Evolutionary conservation across 225 moss, liverwort and hornwort genomes (phyloP), one percentile per base, ranked within the genome.

Genomic region (Thuidium tamariscinum): DNA sequence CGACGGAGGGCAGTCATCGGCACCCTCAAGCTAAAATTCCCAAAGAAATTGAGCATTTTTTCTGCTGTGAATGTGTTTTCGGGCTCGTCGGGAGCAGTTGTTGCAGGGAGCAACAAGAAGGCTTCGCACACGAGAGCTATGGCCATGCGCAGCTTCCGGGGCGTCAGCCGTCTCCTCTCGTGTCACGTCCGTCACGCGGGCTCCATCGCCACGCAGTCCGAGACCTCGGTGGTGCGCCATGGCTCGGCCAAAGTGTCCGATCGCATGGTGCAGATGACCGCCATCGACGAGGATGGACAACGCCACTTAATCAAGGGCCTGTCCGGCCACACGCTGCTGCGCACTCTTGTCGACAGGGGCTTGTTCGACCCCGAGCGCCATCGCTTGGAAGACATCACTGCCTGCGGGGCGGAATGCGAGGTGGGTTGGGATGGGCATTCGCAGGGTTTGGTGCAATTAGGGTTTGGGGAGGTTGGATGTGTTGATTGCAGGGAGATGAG

Each of bases 351-450:
- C 49, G 93, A 94, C 62, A 88, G 83, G 82, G 95, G 97, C 14
- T 77, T 99, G 87, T 90, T 99, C 26, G 97, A 99, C 4, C 89
- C 91, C 34, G 91, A 92, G 81, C 92, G 95, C 21, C 99, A 99
- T 89, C 94, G 93, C 16, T 90, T 94, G 55, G 99, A 99, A 84
- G 94, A 97, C 85, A 80, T 99, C 88, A 69, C 46, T 44, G 92
- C 97, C 32, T 99, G 99, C 81, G 88, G 91, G 57, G 99, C 94
- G 34, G 96, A 96, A 86, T 99, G 99, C 82, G 94, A 99, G 93
- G 94, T 99, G 75, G 54, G 88, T 72, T 57, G 41, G 23, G 22
- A 63, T 8, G 69, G 59, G 16, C 56, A 37, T 76, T 77, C 42
- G 34, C 60, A 39, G 54, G 74, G 73, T 75, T 82, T 84, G 73